Evolutionary conservation across 176 grass and related monocot genomes (phyloP).

Genomic region (Tuctoria greenei): DNA sequence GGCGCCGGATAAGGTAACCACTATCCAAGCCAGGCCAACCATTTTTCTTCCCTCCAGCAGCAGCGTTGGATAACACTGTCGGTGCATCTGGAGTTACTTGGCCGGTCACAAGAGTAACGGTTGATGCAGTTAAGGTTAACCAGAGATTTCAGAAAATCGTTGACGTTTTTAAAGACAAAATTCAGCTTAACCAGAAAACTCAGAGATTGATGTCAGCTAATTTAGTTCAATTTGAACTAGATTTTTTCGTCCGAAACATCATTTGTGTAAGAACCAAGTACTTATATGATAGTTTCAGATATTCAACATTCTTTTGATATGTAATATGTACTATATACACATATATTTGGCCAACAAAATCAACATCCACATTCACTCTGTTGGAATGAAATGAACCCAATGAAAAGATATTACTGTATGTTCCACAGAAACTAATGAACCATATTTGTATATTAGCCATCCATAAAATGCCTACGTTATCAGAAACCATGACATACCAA

Average conservation of each 20-base stretch:
- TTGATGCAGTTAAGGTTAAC: background rate
- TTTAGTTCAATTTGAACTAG: too few species aligned
- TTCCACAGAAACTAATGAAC: background rate
- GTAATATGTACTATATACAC: background rate
- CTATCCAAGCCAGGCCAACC: constrained; percentile 22
- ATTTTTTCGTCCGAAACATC: too few species aligned
- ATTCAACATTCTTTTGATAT: background rate
- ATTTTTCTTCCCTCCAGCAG: background rate
- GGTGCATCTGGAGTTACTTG: too few species aligned
- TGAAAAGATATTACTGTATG: background rate
- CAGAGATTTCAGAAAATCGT: background rate
- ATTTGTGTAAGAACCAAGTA: too few species aligned
- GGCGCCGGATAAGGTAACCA: constrained; percentile 51
- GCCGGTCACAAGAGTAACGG: too few species aligned
- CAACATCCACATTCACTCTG: too few species aligned
- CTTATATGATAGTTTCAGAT: background rate
- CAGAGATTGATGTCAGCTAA: background rate
- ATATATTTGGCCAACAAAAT: too few species aligned
- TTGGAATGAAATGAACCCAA: background rate
- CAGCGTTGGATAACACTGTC: too few species aligned
- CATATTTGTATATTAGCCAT: background rate
- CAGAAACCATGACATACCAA: too few species aligned
- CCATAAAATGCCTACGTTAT: background rate
- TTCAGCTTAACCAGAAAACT: background rate
- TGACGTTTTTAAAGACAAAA: background rate